Conservation (phyloP, 2,329 filamentous ascomycete species). For the Neospermospora avenae region DNA sequence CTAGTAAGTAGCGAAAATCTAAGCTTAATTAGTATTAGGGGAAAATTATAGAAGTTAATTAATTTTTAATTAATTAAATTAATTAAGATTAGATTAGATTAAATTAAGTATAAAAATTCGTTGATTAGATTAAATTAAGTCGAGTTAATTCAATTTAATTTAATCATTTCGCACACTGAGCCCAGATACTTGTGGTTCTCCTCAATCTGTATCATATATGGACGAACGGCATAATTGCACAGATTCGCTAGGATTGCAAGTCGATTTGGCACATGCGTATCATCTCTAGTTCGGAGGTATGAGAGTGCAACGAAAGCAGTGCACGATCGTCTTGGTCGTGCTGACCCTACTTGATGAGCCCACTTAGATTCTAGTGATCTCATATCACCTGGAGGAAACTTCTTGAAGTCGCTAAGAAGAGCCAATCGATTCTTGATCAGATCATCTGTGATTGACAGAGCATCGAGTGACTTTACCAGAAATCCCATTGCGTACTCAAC, state of each 20-base stretch:
- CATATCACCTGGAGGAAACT: neutral
- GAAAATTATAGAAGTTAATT: no score
- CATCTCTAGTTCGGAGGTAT: neutral
- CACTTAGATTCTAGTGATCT: slow-evolving; percentile 4
- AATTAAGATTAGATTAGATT: no score
- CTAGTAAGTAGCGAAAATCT: neutral
- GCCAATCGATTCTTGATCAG: neutral
- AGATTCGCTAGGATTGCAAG: slow-evolving; percentile 6
- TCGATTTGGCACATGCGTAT: neutral
- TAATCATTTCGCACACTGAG: no score
- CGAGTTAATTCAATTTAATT: neutral
- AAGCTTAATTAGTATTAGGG: no score
- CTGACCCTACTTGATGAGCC: neutral
- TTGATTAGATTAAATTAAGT: slow-evolving; percentile 3
- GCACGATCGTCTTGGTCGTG: neutral
- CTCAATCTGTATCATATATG: neutral
- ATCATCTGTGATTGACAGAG: neutral
- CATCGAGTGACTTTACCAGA: neutral
- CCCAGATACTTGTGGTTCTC: neutral
- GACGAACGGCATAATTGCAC: slow-evolving; percentile 2
- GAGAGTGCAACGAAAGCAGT: slow-evolving; percentile 1
- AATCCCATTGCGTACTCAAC: neutral
- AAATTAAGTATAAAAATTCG: slow-evolving; percentile 1
- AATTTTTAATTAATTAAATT: neutral
- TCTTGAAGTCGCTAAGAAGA: neutral